These are phyloP conservation scores for Atkinsonella hypoxylon DNA, from an alignment of 2,329 filamentous ascomycete genomes.

Conservation along the genomic window DNA sequence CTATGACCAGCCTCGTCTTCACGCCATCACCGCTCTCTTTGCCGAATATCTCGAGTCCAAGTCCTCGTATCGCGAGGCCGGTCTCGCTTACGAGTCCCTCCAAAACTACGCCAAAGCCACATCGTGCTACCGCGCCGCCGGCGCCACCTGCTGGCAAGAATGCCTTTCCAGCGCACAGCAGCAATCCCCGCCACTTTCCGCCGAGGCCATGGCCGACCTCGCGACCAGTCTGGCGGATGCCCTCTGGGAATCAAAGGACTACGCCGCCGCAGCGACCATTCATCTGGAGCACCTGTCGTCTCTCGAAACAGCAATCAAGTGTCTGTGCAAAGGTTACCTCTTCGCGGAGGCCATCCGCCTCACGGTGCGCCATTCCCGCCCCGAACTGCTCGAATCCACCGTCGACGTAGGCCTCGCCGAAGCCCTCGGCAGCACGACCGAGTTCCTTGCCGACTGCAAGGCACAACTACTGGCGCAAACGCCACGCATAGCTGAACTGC, in stretches of 20 bases:
- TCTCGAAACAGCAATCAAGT: constrained; percentile 55
- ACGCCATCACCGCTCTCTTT: constrained; percentile 63
- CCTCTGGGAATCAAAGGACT: constrained; percentile 75
- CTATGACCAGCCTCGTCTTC: constrained; percentile 59
- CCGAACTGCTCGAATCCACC: constrained; percentile 51
- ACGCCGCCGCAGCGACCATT: constrained; percentile 65
- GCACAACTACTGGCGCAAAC: constrained; percentile 74
- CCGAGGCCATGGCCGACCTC: constrained; percentile 50
- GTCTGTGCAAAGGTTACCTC: constrained; percentile 74
- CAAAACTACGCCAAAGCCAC: constrained; percentile 62
- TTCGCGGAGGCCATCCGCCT: constrained; percentile 85
- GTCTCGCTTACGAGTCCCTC: constrained; percentile 82
- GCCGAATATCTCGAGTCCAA: constrained; percentile 63
- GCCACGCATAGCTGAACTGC: constrained; percentile 72
- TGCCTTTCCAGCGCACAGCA: constrained; percentile 69
- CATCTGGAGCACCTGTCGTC: constrained; percentile 71
- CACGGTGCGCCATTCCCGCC: constrained; percentile 46
- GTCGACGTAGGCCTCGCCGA: constrained; percentile 74
- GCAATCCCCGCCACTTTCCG: constrained; percentile 46
- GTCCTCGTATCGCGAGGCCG: constrained; percentile 76
- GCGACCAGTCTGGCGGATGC: constrained; percentile 67
- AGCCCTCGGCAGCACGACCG: constrained; percentile 69
- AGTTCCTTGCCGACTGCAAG: constrained; percentile 89
- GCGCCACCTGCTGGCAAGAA: constrained; percentile 73
- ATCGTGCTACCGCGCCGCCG: constrained; percentile 71